phyloP scores from a whole-genome alignment of 495 filamentous ascomycete species.

The Talaromyces trachyspermus region DNA sequence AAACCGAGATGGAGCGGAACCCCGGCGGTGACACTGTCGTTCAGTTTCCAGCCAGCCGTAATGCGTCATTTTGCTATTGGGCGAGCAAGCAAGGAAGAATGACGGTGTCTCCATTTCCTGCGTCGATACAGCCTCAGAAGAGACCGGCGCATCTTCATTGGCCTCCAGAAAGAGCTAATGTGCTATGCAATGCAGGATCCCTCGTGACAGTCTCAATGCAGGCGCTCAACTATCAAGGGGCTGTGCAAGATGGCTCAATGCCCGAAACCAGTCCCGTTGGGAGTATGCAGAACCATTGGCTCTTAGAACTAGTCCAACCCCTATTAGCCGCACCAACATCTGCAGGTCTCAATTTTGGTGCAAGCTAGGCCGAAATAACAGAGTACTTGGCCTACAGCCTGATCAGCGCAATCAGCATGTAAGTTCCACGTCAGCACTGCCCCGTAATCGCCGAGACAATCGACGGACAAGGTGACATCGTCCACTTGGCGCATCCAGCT shows the following conservation, averaged over 20 bases:
- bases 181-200: background rate
- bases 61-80: slow-evolving; percentile 5
- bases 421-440: background rate
- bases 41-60: background rate
- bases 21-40: background rate
- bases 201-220: background rate
- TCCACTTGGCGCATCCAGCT: background rate
- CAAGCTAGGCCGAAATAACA: background rate
- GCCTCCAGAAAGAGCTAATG: background rate
- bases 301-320: background rate
- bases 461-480: background rate
- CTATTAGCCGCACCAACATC: background rate
- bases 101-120: background rate
- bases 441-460: background rate
- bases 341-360: slow-evolving; percentile 1
- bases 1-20: too few relatives aligned
- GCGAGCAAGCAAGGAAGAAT: background rate
- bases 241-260: background rate
- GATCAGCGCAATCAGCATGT: background rate
- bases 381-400: background rate
- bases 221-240: background rate
- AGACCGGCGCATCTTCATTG: background rate
- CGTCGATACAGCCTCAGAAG: slow-evolving; percentile 1
- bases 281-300: background rate
- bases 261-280: background rate